Conservation (phyloP, 2,329 filamentous ascomycete genomes). For the Cadophora sp. region DNA sequence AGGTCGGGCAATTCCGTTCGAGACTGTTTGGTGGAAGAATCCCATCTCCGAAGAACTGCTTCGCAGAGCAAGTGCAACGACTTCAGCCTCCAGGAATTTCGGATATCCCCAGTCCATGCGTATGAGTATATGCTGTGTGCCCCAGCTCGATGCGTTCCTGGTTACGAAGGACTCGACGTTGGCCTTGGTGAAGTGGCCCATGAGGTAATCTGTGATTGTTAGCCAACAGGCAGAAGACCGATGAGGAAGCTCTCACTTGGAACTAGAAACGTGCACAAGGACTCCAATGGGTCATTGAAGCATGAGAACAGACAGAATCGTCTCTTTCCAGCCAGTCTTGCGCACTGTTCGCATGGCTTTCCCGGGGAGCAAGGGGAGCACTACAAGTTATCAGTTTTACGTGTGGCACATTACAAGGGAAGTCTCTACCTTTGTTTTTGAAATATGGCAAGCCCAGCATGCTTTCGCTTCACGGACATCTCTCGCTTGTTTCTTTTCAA, state of each 20-base stretch:
- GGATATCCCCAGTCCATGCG: conserved; percentile 40
- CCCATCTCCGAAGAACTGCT: conserved; percentile 35
- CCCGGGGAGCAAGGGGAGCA: conserved; percentile 44
- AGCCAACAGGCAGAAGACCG: background rate
- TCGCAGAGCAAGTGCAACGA: conserved; percentile 39
- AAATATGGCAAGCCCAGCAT: conserved; percentile 45
- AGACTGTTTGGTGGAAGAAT: conserved; percentile 35
- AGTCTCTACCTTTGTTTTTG: conserved; percentile 41
- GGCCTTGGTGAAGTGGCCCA: conserved; percentile 38
- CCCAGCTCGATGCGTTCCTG: conserved; percentile 39
- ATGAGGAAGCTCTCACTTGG: conserved; percentile 34
- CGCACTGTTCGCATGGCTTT: conserved; percentile 43
- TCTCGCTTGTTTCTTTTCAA: conserved; percentile 42
- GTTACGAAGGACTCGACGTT: conserved; percentile 41
- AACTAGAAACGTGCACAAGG: conserved; percentile 39
- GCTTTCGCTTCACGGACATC: conserved; percentile 43
- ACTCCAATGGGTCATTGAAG: conserved; percentile 44
- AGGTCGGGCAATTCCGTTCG: conserved; percentile 25
- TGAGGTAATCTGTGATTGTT: conserved; percentile 38
- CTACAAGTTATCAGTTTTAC: conserved; percentile 18
- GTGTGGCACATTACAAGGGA: background rate
- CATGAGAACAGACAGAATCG: conserved; percentile 43
- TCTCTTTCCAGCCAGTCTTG: conserved; percentile 40
- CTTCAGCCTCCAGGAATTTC: conserved; percentile 35
- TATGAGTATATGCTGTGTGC: conserved; percentile 34